Conservation (phyloP, 768 basidiomycete genomes). For the Mycena maculata region DNA sequence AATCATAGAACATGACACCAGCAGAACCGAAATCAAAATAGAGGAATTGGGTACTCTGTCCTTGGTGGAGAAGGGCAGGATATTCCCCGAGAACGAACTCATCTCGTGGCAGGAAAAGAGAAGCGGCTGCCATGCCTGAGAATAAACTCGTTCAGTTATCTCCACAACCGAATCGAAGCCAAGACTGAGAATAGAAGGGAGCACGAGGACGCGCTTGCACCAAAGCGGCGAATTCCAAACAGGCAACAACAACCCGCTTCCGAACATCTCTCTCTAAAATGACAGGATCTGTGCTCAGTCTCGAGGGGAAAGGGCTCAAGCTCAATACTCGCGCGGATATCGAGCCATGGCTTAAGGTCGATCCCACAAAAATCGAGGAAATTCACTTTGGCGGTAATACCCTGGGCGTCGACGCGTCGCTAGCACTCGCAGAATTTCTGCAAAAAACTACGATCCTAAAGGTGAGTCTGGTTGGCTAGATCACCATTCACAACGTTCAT, state of each 20-base stretch:
- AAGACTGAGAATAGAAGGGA: no score
- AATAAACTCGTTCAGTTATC: slow-evolving; percentile 8
- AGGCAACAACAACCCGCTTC: no score
- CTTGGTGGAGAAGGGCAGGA: slow-evolving; percentile 29
- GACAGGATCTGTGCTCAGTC: slow-evolving; percentile 52
- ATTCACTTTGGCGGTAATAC: slow-evolving; percentile 96
- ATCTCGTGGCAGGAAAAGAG: slow-evolving; percentile 15
- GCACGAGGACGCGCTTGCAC: no score
- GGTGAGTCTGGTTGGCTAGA: slow-evolving; percentile 56
- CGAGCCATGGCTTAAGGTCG: slow-evolving; percentile 76
- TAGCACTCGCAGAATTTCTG: slow-evolving; percentile 85
- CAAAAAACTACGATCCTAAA: slow-evolving; percentile 73
- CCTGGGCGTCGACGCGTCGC: slow-evolving; percentile 89
- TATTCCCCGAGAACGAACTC: slow-evolving; percentile 24
- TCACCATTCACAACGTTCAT: slow-evolving; percentile 3
- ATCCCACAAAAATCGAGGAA: slow-evolving; percentile 80
- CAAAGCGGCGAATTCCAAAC: no score
- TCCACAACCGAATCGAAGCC: background rate
- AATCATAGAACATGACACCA: slow-evolving; percentile 26
- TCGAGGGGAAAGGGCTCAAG: slow-evolving; percentile 79
- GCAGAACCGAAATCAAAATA: slow-evolving; percentile 22
- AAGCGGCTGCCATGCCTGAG: slow-evolving; percentile 15
- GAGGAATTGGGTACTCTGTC: slow-evolving; percentile 29
- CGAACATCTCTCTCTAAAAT: slow-evolving; percentile 29
- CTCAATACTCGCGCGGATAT: slow-evolving; percentile 82